Conservation (phyloP, 2,329 filamentous ascomycete genomes). For the Colletotrichum gloeosporioides region DNA sequence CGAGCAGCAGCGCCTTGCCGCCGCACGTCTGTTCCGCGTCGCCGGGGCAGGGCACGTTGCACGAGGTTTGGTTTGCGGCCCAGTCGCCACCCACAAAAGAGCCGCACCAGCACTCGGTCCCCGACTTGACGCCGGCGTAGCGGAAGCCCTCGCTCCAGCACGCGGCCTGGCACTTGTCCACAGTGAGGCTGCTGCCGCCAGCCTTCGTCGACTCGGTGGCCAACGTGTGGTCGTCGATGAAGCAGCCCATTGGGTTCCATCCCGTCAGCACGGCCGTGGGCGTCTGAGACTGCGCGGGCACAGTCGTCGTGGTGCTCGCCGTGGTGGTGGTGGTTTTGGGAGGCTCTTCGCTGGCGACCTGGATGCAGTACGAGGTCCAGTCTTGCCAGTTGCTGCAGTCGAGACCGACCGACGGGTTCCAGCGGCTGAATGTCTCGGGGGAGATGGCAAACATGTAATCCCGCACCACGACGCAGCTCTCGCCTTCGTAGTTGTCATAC, state of each 20-base stretch:
- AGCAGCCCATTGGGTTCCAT: constrained; percentile 41
- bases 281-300: constrained; percentile 10
- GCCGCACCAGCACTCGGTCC: constrained; percentile 46
- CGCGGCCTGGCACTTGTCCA: constrained; percentile 37
- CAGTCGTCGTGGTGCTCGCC: constrained; percentile 5
- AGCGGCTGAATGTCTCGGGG: constrained; percentile 21
- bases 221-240: constrained; percentile 32
- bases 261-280: constrained; percentile 12
- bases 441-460: constrained; percentile 11
- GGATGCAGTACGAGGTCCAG: constrained; percentile 28
- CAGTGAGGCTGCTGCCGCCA: constrained; percentile 32
- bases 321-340: constrained; percentile 3
- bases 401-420: constrained; percentile 28
- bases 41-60: constrained; percentile 38
- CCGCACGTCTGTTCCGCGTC: constrained; percentile 37
- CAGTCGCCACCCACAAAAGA: constrained; percentile 28
- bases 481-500: constrained; percentile 18
- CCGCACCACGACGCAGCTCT: constrained; percentile 16
- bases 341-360: constrained; percentile 18
- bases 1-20: constrained; percentile 33
- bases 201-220: constrained; percentile 33
- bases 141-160: constrained; percentile 38
- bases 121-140: constrained; percentile 43
- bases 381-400: constrained; percentile 25
- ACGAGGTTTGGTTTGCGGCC: constrained; percentile 26